A percentile compares a stretch with the other conserved stretches of the same genome.
These are phyloP conservation scores for Graphiopsis chlorocephala DNA, from an alignment of 2,329 filamentous ascomycete species.

Conservation along the genomic window DNA sequence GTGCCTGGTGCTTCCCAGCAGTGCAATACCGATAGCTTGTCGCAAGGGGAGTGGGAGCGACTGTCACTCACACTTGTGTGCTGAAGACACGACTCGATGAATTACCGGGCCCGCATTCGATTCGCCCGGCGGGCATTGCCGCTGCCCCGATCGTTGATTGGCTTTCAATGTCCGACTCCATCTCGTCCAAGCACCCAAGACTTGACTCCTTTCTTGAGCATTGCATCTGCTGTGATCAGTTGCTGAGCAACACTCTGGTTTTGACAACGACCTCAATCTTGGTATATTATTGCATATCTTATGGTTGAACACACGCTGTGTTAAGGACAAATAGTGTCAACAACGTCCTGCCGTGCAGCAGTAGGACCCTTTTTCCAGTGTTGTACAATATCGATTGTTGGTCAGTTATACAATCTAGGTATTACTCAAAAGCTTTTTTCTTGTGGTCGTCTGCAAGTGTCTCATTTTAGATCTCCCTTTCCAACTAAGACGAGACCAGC, in stretches of 20 bases:
- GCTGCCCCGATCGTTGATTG: constrained; percentile 9
- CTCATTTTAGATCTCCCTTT: not conserved
- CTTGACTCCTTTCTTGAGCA: not conserved
- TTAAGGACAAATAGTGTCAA: not conserved
- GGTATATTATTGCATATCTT: not conserved
- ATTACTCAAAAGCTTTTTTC: not conserved
- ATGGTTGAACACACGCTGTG: not conserved
- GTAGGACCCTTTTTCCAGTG: too few relatives aligned
- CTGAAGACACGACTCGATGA: constrained; percentile 12
- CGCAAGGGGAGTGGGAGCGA: constrained; percentile 11
- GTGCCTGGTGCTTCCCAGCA: not conserved
- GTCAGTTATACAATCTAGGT: not conserved
- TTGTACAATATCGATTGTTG: not conserved
- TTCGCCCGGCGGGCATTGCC: not conserved
- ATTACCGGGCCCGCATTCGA: constrained; percentile 8
- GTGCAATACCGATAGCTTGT: not conserved
- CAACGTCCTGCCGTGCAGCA: not conserved
- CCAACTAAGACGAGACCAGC: not conserved
- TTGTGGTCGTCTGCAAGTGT: not conserved
- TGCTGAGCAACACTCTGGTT: not conserved
- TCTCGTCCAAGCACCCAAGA: not conserved
- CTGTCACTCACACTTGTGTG: constrained; percentile 9
- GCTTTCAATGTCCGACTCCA: constrained; percentile 8
- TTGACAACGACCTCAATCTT: not conserved
- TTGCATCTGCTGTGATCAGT: not conserved